Evolutionary conservation across 352 stramenopile species (phyloP), one percentile per base, ranked within the genome.

Genomic region (Pythium phragmiticola): DNA sequence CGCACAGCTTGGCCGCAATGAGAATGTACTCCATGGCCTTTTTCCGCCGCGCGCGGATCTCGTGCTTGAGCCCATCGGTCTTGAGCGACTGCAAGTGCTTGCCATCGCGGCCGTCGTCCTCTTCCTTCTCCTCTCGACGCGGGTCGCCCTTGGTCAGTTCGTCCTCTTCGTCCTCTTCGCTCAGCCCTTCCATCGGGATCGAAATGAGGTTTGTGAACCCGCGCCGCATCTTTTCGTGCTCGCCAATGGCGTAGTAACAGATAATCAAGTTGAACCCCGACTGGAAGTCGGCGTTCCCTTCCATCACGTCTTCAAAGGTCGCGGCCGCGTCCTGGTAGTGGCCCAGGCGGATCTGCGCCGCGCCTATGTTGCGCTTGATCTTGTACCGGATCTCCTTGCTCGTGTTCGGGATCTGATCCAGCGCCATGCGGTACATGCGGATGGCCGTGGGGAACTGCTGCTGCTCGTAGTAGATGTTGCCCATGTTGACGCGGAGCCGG

Each of bases 401-500:
- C 47, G 86, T 97, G 66, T 90, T 95, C 1, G 88, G 80, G 69
- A 98, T 98, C 76, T 99, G 96, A 60, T 99, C 96, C 34, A 99
- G 75, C 26, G 96, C 96, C 96, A 99, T 99, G 63, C 94, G 84
- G 70, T 99, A 99, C 88, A 98, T 98, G 65, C 96, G 97, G 39
- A 99, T 98, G 0, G 97, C 96, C 36, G 97, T 90, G 13, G 89
- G 78, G 67, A 88, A 98, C 64, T 98, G 84, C 71, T 97, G 80
- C 76, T 98, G 92, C 53, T 96, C 82, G 68, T 95, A 98, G 84
- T 99, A 98, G 48, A 99, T 96, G 69, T 99, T 99, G 26, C 96
- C 96, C 90, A 99, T 98, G 72, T 99, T 99, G 7, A 98, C 92
- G 17, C 96, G 85, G 42, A 98, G 73, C 9, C 95, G 78, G 1